Evolutionary conservation across 805 yeast genomes (phyloP).

Genomic region (Candida suzukii): DNA sequence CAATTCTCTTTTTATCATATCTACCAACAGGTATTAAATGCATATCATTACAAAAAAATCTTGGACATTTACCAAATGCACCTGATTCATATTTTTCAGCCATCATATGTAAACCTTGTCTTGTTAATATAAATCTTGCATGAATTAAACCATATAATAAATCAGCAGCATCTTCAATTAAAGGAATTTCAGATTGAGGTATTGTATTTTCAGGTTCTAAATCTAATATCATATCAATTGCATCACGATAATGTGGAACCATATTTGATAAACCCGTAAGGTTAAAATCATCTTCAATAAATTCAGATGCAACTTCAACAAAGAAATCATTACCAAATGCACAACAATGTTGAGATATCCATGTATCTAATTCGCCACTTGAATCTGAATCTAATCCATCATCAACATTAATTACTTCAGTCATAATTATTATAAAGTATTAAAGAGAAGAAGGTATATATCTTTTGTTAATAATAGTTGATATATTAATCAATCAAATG

Average conservation of each 20-base stretch:
- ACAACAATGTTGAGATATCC: constrained; percentile 79
- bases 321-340: constrained; percentile 83
- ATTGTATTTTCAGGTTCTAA: constrained; percentile 58
- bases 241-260: constrained; percentile 88
- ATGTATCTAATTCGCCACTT: constrained; percentile 56
- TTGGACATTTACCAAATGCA: constrained; percentile 88
- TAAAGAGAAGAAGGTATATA: too few relatives aligned
- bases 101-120: constrained; percentile 84
- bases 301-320: constrained; percentile 86
- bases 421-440: constrained; percentile 4
- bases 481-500: too few relatives aligned
- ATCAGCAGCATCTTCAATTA: constrained; percentile 87
- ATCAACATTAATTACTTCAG: constrained; percentile 15
- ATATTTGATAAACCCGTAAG: constrained; percentile 80
- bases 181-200: constrained; percentile 60
- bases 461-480: too few relatives aligned
- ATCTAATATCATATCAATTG: constrained; percentile 84
- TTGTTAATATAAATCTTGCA: constrained; percentile 82
- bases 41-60: constrained; percentile 85
- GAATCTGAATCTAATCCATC: constrained; percentile 19
- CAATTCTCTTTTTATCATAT: constrained; percentile 84
- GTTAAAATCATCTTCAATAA: constrained; percentile 95
- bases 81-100: constrained; percentile 89
- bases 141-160: constrained; percentile 89
- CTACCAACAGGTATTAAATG: constrained; percentile 88